Percentiles rank a stretch among this genome's conserved stretches.
Evolutionary conservation across 441 rosid species (phyloP).

Genomic region (Capsella rubella): DNA sequence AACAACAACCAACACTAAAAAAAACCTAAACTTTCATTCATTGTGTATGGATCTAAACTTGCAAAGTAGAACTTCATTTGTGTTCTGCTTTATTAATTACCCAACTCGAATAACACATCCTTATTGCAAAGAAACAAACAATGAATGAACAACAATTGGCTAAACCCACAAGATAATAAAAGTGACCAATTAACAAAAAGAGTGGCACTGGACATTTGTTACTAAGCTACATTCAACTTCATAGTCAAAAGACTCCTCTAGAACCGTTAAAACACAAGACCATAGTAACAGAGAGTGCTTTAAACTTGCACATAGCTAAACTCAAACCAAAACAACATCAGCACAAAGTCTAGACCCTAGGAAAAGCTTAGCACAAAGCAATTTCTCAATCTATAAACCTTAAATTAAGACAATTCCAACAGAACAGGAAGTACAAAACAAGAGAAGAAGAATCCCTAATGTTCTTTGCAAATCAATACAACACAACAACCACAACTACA

Average conservation of each 20-base stretch:
- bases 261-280: conserved; percentile 1
- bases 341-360: conserved; percentile 14
- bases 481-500: neutral
- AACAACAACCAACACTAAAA: conserved; percentile 18
- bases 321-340: neutral
- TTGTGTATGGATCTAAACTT: neutral
- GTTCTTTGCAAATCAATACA: neutral
- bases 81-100: conserved; percentile 1
- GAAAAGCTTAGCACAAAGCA: neutral
- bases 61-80: neutral
- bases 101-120: conserved; percentile 26
- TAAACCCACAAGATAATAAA: neutral
- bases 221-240: conserved; percentile 20
- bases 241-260: neutral
- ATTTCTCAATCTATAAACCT: conserved; percentile 7
- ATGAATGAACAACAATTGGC: neutral
- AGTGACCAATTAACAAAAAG: conserved; percentile 8
- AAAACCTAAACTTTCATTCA: neutral
- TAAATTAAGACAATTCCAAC: neutral
- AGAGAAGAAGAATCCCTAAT: neutral
- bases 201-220: neutral
- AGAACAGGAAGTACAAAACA: neutral
- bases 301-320: conserved; percentile 2
- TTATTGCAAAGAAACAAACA: conserved; percentile 15
- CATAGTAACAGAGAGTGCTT: neutral